Base-by-base conservation (phyloP, 2,329 filamentous ascomycete species). In the Helminthosporium solani region DNA sequence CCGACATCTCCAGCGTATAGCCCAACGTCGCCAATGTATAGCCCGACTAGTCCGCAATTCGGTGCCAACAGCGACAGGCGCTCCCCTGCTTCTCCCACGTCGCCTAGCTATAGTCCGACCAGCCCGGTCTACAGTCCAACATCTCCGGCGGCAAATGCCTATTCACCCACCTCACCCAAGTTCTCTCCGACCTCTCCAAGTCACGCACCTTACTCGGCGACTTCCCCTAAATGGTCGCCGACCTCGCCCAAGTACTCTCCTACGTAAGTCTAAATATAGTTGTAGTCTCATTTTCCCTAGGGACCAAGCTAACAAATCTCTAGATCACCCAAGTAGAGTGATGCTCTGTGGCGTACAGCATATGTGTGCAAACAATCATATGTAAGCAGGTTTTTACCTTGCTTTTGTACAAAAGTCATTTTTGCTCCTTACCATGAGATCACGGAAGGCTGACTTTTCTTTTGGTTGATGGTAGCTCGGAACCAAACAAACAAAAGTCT, bases 61-160 rank as follows among this genome's bases (percentile, higher is more conserved):
- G 57, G 57, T 36, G 57, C 47, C 8, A 57, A 57, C 44, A 62
- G 62, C 33, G 61, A 68, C 47, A 61, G 61, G 52, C 62, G 63
- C 27, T 66, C 63, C 4, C 77, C 78, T 55, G 74, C 75, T 36
- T 85, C 83, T 3, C 84, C 85, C 2, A 84, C 83, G 5, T 86
- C 82, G 56, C 85, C 86, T 44, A 83, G 79, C 61, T 89, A 88
- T 72, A 86, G 83, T 61, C 85, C 84, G n/a, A 82, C 84, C 3
- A 85, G 81, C 41, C 84, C 69, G n/a, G 61, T 67, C 77, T 57
- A 81, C 77, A 64, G 70, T 79, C 58, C 75, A 68, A 63, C 71
- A 76, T 80, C 25, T 79, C 83, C 65, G 23, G 52, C 82, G 78
- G n/a, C 78, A 4, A 61, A 61, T 25, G 58, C 77, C 3, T 87